Evolutionary conservation across 345 rosid genomes (phyloP).

Genomic region (Lepidium aucheri): DNA sequence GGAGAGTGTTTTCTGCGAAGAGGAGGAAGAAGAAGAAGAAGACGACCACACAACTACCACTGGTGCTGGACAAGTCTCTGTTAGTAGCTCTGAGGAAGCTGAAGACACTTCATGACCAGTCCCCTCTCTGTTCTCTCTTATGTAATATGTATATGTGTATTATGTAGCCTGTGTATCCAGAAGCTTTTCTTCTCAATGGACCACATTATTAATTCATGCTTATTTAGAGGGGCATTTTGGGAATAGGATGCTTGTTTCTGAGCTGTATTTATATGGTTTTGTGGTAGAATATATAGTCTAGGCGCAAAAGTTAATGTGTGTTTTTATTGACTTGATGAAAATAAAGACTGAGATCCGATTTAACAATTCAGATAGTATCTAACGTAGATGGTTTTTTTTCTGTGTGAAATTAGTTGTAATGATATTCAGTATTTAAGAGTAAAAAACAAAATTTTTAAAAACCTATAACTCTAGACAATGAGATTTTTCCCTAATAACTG

Average conservation of each 20-base stretch:
- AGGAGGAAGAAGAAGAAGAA: conserved; percentile 33
- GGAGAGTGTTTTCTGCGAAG: conserved; percentile 71
- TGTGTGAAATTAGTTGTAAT: too few relatives aligned
- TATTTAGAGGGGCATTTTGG: background rate
- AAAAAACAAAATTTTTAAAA: background rate
- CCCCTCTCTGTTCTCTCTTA: background rate
- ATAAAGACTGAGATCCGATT: background rate
- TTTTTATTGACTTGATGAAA: background rate
- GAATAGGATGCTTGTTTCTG: background rate
- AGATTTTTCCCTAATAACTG: background rate
- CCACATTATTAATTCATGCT: background rate
- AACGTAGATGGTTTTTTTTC: too few relatives aligned
- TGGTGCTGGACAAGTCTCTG: conserved; percentile 25
- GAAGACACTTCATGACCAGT: conserved; percentile 19
- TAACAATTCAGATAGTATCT: too few relatives aligned
- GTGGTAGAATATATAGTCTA: background rate
- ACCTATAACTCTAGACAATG: background rate
- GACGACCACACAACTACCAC: background rate
- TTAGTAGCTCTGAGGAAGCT: conserved; percentile 60
- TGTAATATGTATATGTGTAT: conserved; percentile 19
- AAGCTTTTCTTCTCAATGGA: background rate
- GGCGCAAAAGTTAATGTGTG: background rate
- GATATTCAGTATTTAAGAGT: background rate
- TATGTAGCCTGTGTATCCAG: conserved; percentile 16
- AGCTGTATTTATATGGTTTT: background rate